These are phyloP conservation scores for Leccinum longicurvipes DNA, from an alignment of 768 basidiomycete genomes.

Conservation along the genomic window DNA sequence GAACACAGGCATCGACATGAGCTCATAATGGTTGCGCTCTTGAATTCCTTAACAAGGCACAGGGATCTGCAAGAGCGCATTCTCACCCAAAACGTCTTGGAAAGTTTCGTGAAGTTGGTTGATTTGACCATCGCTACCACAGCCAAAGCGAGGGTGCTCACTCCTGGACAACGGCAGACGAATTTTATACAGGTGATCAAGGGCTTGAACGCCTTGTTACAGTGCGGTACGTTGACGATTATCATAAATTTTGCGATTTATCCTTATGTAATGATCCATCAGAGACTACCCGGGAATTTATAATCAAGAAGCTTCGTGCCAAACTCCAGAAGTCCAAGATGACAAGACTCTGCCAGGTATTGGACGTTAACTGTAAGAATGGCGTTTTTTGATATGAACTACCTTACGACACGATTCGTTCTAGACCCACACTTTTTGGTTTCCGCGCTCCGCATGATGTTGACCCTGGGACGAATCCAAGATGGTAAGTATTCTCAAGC, in stretches of 20 bases:
- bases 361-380: slow-evolving; percentile 12
- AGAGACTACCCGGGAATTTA: slow-evolving; percentile 5
- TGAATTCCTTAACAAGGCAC: slow-evolving; percentile 21
- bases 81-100: slow-evolving; percentile 12
- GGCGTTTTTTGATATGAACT: neutral
- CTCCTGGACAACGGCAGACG: neutral
- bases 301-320: neutral
- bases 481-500: slow-evolving; percentile 4
- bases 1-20: slow-evolving; percentile 14
- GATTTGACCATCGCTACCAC: slow-evolving; percentile 9
- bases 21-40: slow-evolving; percentile 17
- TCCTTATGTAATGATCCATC: neutral
- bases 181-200: slow-evolving; percentile 22
- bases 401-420: neutral
- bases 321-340: neutral
- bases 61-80: slow-evolving; percentile 6
- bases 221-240: slow-evolving; percentile 12
- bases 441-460: slow-evolving; percentile 18
- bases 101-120: slow-evolving; percentile 10
- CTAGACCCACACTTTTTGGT: slow-evolving; percentile 9
- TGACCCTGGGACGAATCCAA: slow-evolving; percentile 11
- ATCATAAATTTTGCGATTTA: neutral
- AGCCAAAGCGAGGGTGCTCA: neutral
- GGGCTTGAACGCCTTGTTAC: slow-evolving; percentile 13
- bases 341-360: slow-evolving; percentile 12